Percentiles rank a stretch among this genome's conserved stretches.
phyloP scores from a whole-genome alignment of 2,329 filamentous ascomycete species.

The Paecilomyces variotii region DNA sequence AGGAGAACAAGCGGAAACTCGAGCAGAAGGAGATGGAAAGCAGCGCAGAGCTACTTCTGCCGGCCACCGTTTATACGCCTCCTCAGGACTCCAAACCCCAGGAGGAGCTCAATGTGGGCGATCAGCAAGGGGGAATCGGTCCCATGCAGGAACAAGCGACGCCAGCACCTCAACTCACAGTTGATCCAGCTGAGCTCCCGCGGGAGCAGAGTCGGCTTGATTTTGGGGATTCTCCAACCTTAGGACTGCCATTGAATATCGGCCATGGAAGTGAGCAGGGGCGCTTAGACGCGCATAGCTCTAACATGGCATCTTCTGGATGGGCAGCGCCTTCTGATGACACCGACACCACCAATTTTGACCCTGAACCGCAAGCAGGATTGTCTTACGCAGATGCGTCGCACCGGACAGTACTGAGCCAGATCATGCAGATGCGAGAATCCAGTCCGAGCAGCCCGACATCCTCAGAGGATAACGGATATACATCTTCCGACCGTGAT shows the following conservation, averaged over 20 bases:
- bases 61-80: background rate
- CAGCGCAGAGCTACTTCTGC: slow-evolving; percentile 2
- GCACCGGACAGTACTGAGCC: slow-evolving; percentile 37
- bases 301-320: slow-evolving; percentile 51
- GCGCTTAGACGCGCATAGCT: slow-evolving; percentile 12
- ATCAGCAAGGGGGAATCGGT: background rate
- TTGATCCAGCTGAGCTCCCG: slow-evolving; percentile 1
- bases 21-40: slow-evolving; percentile 15
- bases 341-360: slow-evolving; percentile 56
- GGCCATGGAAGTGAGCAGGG: background rate
- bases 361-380: slow-evolving; percentile 63
- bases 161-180: slow-evolving; percentile 1
- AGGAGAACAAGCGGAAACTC: slow-evolving; percentile 36
- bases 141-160: background rate
- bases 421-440: slow-evolving; percentile 43
- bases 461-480: slow-evolving; percentile 31
- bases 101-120: background rate
- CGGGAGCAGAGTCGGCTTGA: background rate
- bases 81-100: background rate
- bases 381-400: slow-evolving; percentile 27
- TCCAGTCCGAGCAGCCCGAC: slow-evolving; percentile 34
- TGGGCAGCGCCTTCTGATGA: slow-evolving; percentile 52
- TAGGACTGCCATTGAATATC: slow-evolving; percentile 22
- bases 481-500: slow-evolving; percentile 39
- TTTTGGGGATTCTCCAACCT: slow-evolving; percentile 33